A percentile compares a stretch with the other conserved stretches of the same genome.
Conservation (phyloP, 1,284 basidiomycete species). For the Taiwanofungus camphoratus region DNA sequence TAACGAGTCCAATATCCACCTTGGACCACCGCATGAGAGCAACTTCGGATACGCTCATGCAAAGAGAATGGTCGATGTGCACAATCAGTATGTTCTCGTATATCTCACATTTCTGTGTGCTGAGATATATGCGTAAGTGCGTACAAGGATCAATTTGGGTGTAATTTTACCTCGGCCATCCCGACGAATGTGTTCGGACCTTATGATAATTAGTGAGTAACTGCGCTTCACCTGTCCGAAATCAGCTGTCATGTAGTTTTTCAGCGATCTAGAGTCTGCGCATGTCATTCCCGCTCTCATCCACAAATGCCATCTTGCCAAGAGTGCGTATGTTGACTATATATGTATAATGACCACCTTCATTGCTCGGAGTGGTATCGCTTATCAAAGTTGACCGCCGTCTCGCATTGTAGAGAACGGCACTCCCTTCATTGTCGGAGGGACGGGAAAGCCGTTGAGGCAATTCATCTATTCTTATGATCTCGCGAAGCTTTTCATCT, state of each 20-base stretch:
- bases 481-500: constrained; percentile 88
- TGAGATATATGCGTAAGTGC: constrained; percentile 62
- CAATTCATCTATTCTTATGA: constrained; percentile 95
- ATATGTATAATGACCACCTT: no score
- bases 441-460: constrained; percentile 81
- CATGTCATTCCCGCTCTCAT: constrained; percentile 90
- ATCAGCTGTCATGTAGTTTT: constrained; percentile 11
- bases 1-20: constrained; percentile 85
- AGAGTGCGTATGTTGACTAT: constrained; percentile 45
- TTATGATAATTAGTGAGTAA: constrained; percentile 68
- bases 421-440: constrained; percentile 78
- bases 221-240: not conserved
- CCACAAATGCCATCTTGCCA: constrained; percentile 84
- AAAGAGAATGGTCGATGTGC: constrained; percentile 89
- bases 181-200: constrained; percentile 91
- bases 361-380: not conserved
- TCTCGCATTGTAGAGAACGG: constrained; percentile 54
- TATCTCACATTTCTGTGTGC: no score
- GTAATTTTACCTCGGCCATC: constrained; percentile 88
- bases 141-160: constrained; percentile 87
- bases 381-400: not conserved
- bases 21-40: constrained; percentile 80
- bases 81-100: constrained; percentile 85
- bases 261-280: constrained; percentile 68
- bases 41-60: constrained; percentile 93